These are phyloP conservation scores for Neohortaea acidophila DNA, from an alignment of 495 filamentous ascomycete genomes.

Conservation along the genomic window DNA sequence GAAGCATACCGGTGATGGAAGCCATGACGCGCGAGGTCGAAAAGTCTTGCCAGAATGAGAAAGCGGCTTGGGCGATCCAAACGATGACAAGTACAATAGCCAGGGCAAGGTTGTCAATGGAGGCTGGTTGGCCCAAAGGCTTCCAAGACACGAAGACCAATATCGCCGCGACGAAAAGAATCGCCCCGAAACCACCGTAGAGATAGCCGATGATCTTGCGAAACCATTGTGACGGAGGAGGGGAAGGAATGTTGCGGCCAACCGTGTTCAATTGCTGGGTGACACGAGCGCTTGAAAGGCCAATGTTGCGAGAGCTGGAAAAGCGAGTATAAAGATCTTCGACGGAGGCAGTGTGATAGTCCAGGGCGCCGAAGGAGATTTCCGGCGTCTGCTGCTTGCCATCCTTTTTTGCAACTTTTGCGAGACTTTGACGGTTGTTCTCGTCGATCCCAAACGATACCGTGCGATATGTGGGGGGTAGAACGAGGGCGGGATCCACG, in stretches of 20 bases:
- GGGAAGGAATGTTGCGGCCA: too few relatives aligned
- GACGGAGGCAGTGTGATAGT: conserved; percentile 42
- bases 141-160: conserved; percentile 56
- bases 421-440: conserved; percentile 26
- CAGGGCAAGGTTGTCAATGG: conserved; percentile 47
- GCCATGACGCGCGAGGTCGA: conserved; percentile 25
- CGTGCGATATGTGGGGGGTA: conserved; percentile 12
- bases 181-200: conserved; percentile 54
- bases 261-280: too few relatives aligned
- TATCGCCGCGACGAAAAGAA: conserved; percentile 45
- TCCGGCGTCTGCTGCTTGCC: conserved; percentile 30
- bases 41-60: conserved; percentile 29
- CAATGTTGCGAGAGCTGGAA: conserved; percentile 32
- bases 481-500: conserved; percentile 6
- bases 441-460: conserved; percentile 39
- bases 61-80: conserved; percentile 52
- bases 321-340: conserved; percentile 42
- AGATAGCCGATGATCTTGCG: conserved; percentile 49
- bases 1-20: conserved; percentile 39
- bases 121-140: too few relatives aligned
- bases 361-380: conserved; percentile 29
- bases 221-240: too few relatives aligned
- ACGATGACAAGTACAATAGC: conserved; percentile 50
- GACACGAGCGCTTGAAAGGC: conserved; percentile 38
- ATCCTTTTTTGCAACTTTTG: conserved; percentile 25